Evolutionary conservation across 169 alveolate species (phyloP).

Genomic region (Pseudocohnilembus persalinus): DNA sequence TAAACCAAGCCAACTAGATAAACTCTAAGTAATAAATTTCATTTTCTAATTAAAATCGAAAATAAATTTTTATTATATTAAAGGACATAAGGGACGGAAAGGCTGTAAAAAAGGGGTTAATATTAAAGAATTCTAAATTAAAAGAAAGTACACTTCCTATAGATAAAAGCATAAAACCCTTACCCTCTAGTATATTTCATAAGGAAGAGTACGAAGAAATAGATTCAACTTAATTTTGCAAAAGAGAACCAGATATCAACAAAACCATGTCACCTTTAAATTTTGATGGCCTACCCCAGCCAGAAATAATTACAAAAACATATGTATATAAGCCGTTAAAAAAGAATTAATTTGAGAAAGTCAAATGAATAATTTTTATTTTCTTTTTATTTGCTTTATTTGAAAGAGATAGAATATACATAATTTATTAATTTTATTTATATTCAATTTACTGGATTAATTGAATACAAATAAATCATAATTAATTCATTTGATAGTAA

Average conservation of each 20-base stretch:
- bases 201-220: background rate
- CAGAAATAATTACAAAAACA: constrained; percentile 26
- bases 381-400: no score
- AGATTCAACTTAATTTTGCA: background rate
- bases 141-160: constrained; percentile 2
- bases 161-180: constrained; percentile 10
- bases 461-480: no score
- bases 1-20: constrained; percentile 14
- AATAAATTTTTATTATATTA: background rate
- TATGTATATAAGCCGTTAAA: constrained; percentile 10
- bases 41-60: background rate
- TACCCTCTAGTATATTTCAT: constrained; percentile 13
- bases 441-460: no score
- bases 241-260: constrained; percentile 5
- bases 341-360: background rate
- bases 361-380: no score
- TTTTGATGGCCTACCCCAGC: constrained; percentile 10
- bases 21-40: constrained; percentile 8
- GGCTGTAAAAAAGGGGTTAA: constrained; percentile 18
- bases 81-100: constrained; percentile 17
- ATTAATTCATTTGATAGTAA: no score
- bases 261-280: constrained; percentile 9
- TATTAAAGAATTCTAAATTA: constrained; percentile 14
- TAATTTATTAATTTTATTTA: no score
- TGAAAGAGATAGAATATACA: no score